These are phyloP conservation scores for Sporothrix dimorphospora DNA, from an alignment of 2,329 filamentous ascomycete species.

Conservation along the genomic window DNA sequence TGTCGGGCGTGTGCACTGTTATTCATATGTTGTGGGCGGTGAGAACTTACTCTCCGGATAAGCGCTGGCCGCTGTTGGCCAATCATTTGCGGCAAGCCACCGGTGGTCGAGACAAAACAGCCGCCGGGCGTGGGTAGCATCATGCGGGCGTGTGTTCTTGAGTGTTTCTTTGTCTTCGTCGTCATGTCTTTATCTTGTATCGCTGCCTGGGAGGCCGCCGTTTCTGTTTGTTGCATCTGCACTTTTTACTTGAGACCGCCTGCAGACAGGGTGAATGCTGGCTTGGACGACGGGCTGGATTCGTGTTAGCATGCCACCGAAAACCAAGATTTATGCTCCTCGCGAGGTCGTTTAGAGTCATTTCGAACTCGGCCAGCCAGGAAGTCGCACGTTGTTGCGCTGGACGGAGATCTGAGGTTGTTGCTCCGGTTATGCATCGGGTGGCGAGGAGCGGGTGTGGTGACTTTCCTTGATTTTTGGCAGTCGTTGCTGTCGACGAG, in stretches of 20 bases:
- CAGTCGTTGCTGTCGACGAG: not conserved
- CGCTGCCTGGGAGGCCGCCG: conserved; percentile 8
- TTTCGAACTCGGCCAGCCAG: not conserved
- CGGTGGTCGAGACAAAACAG: conserved; percentile 12
- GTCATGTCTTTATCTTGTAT: not conserved
- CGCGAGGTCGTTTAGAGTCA: not conserved
- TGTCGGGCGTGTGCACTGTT: not conserved
- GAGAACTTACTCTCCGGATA: not conserved
- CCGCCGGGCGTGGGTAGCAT: not conserved
- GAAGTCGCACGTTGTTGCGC: not conserved
- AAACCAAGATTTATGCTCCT: not conserved
- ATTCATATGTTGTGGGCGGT: too few species aligned
- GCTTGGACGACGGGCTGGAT: too few species aligned
- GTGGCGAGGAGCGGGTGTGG: conserved; percentile 4
- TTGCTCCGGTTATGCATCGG: not conserved
- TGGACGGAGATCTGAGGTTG: not conserved
- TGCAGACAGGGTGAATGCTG: not conserved
- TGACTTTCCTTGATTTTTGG: conserved; percentile 6
- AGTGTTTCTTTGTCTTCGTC: not conserved
- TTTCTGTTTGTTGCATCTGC: too few species aligned
- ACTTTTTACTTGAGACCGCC: not conserved
- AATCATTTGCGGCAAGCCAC: conserved; percentile 16
- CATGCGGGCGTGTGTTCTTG: not conserved
- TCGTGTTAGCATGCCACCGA: not conserved
- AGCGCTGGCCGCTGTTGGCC: conserved; percentile 29